Base-by-base conservation (phyloP, 768 basidiomycete genomes). In the Macrolepiota albuminosa region DNA sequence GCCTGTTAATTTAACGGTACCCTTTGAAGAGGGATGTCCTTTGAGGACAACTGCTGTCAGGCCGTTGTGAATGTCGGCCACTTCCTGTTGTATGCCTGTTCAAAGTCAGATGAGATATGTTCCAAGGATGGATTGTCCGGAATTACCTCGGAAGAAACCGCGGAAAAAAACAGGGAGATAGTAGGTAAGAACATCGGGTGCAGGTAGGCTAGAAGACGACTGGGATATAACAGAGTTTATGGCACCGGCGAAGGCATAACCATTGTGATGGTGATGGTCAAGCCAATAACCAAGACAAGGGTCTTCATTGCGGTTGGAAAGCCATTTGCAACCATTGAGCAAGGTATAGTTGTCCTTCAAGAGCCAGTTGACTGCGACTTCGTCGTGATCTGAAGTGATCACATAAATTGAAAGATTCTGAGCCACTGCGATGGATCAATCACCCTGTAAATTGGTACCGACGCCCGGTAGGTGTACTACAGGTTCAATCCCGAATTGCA, bases 391-490 rank as follows among this genome's bases (percentile, higher is more conserved):
- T 71, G 50, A 34, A 31, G 14, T 4, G 14, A n/a, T 7, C 26
- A 29, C 4, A 4, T 29, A 6, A n/a, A 24, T 34, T 34, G 56
- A 34, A 6, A 33, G 34, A 42, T 2, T 16, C 36, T n/a, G 40
- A 10, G 29, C 7, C 7, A 42, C 2, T 11, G 37, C 50, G 4
- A 31, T 45, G 18, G 14, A 8, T 45, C 6, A 26, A 42, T 63
- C 56, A 63, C 75, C 75, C 64, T 75, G 73, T 10, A 76, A 65
- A 56, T 76, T 75, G 11, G 43, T 64, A 21, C 76, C 75, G n/a
- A 77, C 75, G 6, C 72, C 72, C 4, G 75, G 71, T 18, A 73
- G 63, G 55, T 73, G 39, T 2, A 73, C 64, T 31, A 72, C 56
- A 9, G 72, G 29, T 34, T 65, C 56, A 55, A 74, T 72, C 13